Base-by-base conservation (phyloP, 2,329 filamentous ascomycete species). In the Ophiocordyceps unilateralis region DNA sequence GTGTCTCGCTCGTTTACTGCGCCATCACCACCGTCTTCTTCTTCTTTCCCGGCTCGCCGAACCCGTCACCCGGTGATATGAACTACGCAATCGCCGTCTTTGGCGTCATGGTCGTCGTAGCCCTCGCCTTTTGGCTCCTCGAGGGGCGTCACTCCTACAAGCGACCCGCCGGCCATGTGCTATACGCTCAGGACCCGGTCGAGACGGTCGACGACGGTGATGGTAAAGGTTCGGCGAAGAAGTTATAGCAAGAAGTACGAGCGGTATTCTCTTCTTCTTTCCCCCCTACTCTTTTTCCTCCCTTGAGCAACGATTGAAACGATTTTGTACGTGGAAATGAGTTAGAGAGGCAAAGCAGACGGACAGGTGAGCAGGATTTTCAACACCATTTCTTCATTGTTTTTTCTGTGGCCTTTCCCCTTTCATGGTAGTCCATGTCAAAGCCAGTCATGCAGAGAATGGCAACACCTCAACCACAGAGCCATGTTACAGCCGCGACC, bases 51-150 rank as follows among this genome's bases (percentile, higher is more conserved):
- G 54, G 55, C 0, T 46, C 44, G 0, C 70, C 70, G 0, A 63
- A 63, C 45, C 70, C 70, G 0, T 47, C 61, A 0, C 52, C 58
- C 0, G 55, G 56, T n/a, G 68, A 74, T 46, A 74, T 74, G 70
- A 74, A 74, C 53, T 74, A 67, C 50, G 70, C 71, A 6, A 72
- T 74, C 48, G 70, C 66, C 1, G 70, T 74, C 1, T 74, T 74
- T 48, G 70, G 68, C 1, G 61, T 73, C 20, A 71, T 74, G 69
- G 47, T 74, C 42, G 56, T 71, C 3, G 58, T 73, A 8, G 60
- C 68, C 0, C 34, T 71, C 1, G 59, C 54, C 0, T 74, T 73
- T 46, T 74, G 70, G 69, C 55, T 72, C 32, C 42, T 69, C 34
- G 62, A 64, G 49, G 70, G 70, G 1, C 60, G 60, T 21, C 40